Percentiles rank a stretch among this genome's conserved stretches.
These are phyloP conservation scores for Plenodomus biglobosus DNA, from an alignment of 2,329 filamentous ascomycete genomes.

Conservation along the genomic window DNA sequence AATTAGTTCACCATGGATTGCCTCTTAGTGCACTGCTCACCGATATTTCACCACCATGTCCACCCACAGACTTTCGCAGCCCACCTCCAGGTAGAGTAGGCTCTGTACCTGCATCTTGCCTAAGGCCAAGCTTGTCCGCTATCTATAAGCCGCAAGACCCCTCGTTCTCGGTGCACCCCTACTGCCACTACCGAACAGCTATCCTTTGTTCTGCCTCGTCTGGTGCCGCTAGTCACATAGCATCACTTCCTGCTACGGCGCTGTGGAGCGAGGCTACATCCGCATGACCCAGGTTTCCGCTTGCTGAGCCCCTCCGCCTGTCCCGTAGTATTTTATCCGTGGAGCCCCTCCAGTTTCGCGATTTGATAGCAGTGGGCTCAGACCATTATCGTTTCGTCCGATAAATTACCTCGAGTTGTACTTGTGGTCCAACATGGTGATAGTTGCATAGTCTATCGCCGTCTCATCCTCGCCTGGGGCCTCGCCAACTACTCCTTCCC, in stretches of 20 bases:
- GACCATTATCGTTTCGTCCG: constrained; percentile 22
- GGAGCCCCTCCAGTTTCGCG: constrained; percentile 24
- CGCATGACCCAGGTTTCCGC: constrained; percentile 38
- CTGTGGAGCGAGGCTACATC: constrained; percentile 33
- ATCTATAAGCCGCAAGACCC: constrained; percentile 30
- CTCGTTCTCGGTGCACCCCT: constrained; percentile 29
- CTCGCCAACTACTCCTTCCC: constrained; percentile 10
- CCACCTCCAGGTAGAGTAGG: constrained; percentile 26
- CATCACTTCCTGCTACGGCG: constrained; percentile 26
- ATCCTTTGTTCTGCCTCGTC: constrained; percentile 27
- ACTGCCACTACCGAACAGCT: constrained; percentile 26
- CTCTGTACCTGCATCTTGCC: constrained; percentile 33
- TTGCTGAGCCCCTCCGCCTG: constrained; percentile 28
- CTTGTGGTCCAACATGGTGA: constrained; percentile 28
- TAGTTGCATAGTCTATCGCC: constrained; percentile 29
- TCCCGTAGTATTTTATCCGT: constrained; percentile 38
- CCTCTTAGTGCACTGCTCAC: constrained; percentile 29
- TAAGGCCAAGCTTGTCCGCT: constrained; percentile 21
- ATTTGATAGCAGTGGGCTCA: constrained; percentile 22
- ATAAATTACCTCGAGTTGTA: constrained; percentile 15
- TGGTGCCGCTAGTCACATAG: constrained; percentile 33
- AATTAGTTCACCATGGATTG: constrained; percentile 27
- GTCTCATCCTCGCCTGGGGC: constrained; percentile 18
- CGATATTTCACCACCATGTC: constrained; percentile 34
- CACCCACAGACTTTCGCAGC: constrained; percentile 25